phyloP scores from a whole-genome alignment of 352 stramenopile species.

The Globisporangium takayamanum region DNA sequence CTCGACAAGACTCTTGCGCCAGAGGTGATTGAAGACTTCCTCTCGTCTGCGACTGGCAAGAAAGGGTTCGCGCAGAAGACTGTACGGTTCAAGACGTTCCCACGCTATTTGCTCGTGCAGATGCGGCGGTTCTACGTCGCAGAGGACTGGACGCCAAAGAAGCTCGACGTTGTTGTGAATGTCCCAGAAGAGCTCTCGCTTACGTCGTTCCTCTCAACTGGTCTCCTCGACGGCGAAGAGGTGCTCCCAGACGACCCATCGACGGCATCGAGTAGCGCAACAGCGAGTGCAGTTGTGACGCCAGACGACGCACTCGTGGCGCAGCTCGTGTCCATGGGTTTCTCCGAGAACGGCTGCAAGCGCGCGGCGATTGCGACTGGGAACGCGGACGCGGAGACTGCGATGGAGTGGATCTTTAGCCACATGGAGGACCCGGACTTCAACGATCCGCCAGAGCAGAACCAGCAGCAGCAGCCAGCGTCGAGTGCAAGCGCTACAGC shows the following conservation, averaged over 20 bases:
- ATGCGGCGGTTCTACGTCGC: constrained; percentile 96
- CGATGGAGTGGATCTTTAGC: constrained; percentile 98
- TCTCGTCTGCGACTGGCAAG: constrained; percentile 63
- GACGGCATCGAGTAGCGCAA: constrained; percentile 12
- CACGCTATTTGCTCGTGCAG: constrained; percentile 95
- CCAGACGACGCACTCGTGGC: constrained; percentile 89
- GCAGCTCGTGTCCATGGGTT: constrained; percentile 98
- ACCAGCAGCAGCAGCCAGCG: constrained; percentile 5
- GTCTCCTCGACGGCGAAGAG: constrained; percentile 82
- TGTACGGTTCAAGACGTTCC: constrained; percentile 91
- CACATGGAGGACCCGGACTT: constrained; percentile 98
- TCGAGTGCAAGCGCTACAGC: constrained; percentile 33
- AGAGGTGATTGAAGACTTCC: constrained; percentile 91
- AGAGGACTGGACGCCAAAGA: constrained; percentile 95
- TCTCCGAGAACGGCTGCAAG: constrained; percentile 97
- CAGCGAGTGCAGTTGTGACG: constrained; percentile 20
- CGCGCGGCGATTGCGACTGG: constrained; percentile 90
- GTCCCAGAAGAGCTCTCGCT: constrained; percentile 90
- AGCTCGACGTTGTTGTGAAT: constrained; percentile 96
- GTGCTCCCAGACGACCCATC: constrained; percentile 70
- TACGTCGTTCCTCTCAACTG: constrained; percentile 73
- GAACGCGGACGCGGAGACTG: constrained; percentile 88
- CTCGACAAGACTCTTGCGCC: constrained; percentile 89
- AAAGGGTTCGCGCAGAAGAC: constrained; percentile 78
- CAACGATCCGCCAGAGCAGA: constrained; percentile 81